Evolutionary conservation across 108 stramenopile species (phyloP).

Genomic region (Nitzschia sp.): DNA sequence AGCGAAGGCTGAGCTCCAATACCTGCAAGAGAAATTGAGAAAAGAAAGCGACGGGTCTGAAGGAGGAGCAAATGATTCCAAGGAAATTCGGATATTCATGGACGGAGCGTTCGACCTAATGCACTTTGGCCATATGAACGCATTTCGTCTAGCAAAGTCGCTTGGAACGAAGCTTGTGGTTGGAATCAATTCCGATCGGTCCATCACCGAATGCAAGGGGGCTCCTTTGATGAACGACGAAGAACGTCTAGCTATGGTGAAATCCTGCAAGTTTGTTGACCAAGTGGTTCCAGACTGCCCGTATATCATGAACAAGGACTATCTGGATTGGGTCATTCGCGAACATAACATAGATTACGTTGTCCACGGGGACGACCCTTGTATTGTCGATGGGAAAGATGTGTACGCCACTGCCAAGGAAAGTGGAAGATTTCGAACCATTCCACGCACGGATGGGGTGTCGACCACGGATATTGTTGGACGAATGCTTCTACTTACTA

Average conservation of each 20-base stretch:
- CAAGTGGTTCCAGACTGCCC: slow-evolving; percentile 95
- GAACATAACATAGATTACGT: slow-evolving; percentile 92
- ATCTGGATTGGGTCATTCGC: slow-evolving; percentile 89
- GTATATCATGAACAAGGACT: slow-evolving; percentile 96
- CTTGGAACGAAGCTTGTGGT: slow-evolving; percentile 96
- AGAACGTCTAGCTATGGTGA: slow-evolving; percentile 91
- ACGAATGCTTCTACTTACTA: slow-evolving; percentile 93
- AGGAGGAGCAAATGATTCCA: slow-evolving; percentile 27
- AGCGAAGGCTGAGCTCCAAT: slow-evolving; percentile 60
- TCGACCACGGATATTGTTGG: slow-evolving; percentile 99
- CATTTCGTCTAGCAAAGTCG: slow-evolving; percentile 94
- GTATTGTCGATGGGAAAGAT: slow-evolving; percentile 94
- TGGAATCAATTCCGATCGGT: slow-evolving; percentile 95
- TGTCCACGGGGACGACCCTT: slow-evolving; percentile 99
- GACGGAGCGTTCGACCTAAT: slow-evolving; percentile 98
- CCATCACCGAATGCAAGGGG: slow-evolving; percentile 94
- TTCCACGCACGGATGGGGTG: slow-evolving; percentile 99
- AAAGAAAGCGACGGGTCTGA: slow-evolving; percentile 26
- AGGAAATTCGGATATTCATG: slow-evolving; percentile 92
- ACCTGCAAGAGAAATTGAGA: slow-evolving; percentile 63
- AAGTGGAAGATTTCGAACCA: slow-evolving; percentile 78
- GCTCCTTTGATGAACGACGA: slow-evolving; percentile 94
- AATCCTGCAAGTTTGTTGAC: slow-evolving; percentile 98
- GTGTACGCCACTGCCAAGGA: slow-evolving; percentile 85
- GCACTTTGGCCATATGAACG: slow-evolving; percentile 99